Conservation (phyloP, 768 basidiomycete species). For the Clavaria fumosa region DNA sequence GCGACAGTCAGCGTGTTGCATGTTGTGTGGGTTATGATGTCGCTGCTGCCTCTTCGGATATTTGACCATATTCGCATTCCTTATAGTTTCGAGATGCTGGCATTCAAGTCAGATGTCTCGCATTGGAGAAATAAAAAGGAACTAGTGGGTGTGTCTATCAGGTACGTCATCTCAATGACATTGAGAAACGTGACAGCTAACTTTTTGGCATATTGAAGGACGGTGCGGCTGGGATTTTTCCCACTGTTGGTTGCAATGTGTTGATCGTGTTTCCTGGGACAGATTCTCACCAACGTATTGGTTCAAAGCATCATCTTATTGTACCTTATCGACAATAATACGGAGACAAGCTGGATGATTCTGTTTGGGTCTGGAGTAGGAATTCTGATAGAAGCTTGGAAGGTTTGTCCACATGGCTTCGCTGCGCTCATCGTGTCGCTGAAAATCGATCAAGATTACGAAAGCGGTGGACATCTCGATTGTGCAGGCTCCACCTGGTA, state of each 20-base stretch:
- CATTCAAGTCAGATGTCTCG: slow-evolving; percentile 87
- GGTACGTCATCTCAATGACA: slow-evolving; percentile 41
- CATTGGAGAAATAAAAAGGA: slow-evolving; percentile 95
- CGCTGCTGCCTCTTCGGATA: slow-evolving; percentile 4
- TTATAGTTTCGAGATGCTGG: slow-evolving; percentile 80
- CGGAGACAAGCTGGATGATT: slow-evolving; percentile 98
- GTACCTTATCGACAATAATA: slow-evolving; percentile 90
- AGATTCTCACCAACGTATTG: slow-evolving; percentile 85
- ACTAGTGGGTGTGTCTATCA: slow-evolving; percentile 86
- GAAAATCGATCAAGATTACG: slow-evolving; percentile 38
- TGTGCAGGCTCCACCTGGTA: slow-evolving; percentile 42
- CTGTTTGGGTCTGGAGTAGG: slow-evolving; percentile 75
- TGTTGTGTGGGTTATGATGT: slow-evolving; percentile 43
- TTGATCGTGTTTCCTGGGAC: no score
- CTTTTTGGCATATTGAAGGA: no score
- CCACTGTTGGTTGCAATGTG: no score
- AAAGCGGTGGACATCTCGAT: slow-evolving; percentile 83
- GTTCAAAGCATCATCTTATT: slow-evolving; percentile 82
- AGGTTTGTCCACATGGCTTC: slow-evolving; percentile 31
- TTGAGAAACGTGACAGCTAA: not conserved
- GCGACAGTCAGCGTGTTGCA: slow-evolving; percentile 79
- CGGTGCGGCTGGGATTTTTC: no score
- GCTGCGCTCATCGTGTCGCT: slow-evolving; percentile 6
- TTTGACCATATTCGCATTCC: slow-evolving; percentile 4
- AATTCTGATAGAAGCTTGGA: slow-evolving; percentile 85